Evolutionary conservation across 345 rosid genomes (phyloP), one percentile per base, ranked within the genome.

Genomic region (Populus deltoides): DNA sequence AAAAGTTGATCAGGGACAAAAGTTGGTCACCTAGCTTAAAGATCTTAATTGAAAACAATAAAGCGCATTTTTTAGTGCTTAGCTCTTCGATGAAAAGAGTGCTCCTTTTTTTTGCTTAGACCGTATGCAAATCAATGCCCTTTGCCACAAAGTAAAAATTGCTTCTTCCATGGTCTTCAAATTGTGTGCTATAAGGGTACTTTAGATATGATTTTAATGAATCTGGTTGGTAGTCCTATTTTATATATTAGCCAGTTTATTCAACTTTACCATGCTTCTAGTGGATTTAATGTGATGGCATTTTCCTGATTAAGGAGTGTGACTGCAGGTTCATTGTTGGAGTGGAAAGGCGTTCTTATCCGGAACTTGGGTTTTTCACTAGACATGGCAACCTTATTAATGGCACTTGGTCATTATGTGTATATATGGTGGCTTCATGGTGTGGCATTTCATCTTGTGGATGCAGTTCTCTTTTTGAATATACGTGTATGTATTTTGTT

Each of bases 401-500:
- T 92, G 94, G 98, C 98, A 62, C 89, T 96, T 25, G 97, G 97
- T 81, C 99, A 96, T 81, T 96, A 96, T 81, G 61, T 91, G 82
- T 85, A 89, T 80, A 92, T 96, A 57, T 96, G 98, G 97, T 93
- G 98, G 97, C 91, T 96, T 71, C 98, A 86, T 84, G 98, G 99
- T 76, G 83, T 96, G 93, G 91, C 98, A 49, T 90, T 96, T 87
- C 99, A 93, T 88, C 88, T 96, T 65, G 92, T 90, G 79, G 99
- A 96, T 86, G 97, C 90, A 68, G 86, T 96, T 81, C 92, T 96
- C 68, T 91, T 93, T 82, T 82, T 96, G 77, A 96, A 96, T 82
- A 90, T 93, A 77, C 94, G 98, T 72, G 99, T 96, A 90, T 89
- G 85, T 77, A n/a, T 86, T 71, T 77, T 59, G 25, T 66, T 53